phyloP scores from a whole-genome alignment of 768 basidiomycete species.

The Trichaptum fuscoviolaceum region DNA sequence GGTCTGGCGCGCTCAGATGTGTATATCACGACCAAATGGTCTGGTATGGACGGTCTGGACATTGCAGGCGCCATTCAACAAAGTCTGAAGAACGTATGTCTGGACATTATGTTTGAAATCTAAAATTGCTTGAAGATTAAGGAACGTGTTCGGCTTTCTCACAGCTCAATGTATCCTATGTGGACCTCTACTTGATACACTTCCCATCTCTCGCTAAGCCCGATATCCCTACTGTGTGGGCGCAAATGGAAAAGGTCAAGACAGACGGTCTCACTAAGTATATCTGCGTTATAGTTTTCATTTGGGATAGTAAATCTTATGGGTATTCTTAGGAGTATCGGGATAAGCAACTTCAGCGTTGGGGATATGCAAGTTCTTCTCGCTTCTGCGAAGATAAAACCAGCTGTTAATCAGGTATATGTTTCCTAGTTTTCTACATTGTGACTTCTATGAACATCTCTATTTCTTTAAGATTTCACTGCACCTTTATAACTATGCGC shows the following conservation, averaged over 20 bases:
- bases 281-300: slow-evolving; percentile 10
- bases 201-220: slow-evolving; percentile 45
- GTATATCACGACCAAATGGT: slow-evolving; percentile 65
- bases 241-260: slow-evolving; percentile 54
- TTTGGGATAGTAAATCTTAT: slow-evolving; percentile 3
- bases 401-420: slow-evolving; percentile 61
- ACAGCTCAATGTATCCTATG: slow-evolving; percentile 57
- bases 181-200: slow-evolving; percentile 73
- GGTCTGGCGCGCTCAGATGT: slow-evolving; percentile 49
- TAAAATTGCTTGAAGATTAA: no score
- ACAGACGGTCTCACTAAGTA: slow-evolving; percentile 57
- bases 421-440: background rate
- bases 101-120: background rate
- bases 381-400: slow-evolving; percentile 53
- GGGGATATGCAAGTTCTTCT: slow-evolving; percentile 50
- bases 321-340: slow-evolving; percentile 48
- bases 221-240: slow-evolving; percentile 60
- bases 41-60: slow-evolving; percentile 44
- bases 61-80: slow-evolving; percentile 51
- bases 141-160: background rate
- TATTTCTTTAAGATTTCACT: slow-evolving; percentile 46
- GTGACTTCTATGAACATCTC: background rate
- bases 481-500: slow-evolving; percentile 62
- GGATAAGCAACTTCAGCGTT: slow-evolving; percentile 64
- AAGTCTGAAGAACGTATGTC: slow-evolving; percentile 49